Evolutionary conservation across 495 filamentous ascomycete genomes (phyloP).

Genomic region (Penicillium lividum): DNA sequence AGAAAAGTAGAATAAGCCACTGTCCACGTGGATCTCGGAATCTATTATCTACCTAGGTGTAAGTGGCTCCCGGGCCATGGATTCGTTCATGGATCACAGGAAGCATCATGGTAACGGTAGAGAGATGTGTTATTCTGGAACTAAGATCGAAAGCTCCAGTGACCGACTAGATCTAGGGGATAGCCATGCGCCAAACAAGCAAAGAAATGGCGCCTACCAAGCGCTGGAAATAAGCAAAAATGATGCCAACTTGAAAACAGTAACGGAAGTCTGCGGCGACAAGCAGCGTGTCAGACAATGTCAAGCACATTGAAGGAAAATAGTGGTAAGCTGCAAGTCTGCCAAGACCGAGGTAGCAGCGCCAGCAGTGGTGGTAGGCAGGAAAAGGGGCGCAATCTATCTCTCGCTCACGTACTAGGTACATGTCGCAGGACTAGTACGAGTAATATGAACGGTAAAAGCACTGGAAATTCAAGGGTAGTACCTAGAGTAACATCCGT

Average conservation of each 20-base stretch:
- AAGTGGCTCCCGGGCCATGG: background rate
- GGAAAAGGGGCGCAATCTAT: conserved; percentile 1
- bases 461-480: background rate
- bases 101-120: background rate
- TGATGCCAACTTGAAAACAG: background rate
- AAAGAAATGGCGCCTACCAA: background rate
- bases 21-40: background rate
- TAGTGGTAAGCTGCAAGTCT: conserved; percentile 1
- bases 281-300: background rate
- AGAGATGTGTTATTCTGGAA: conserved; percentile 1
- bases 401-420: conserved; percentile 1
- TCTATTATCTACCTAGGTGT: background rate
- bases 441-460: too few relatives aligned
- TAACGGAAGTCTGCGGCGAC: background rate
- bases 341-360: background rate
- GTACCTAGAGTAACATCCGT: conserved; percentile 1
- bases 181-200: conserved; percentile 3
- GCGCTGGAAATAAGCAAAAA: background rate
- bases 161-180: background rate
- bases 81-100: background rate
- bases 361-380: background rate
- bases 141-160: background rate
- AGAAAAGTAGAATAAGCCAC: background rate
- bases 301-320: background rate
- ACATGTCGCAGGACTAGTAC: background rate